Evolutionary conservation across 257 asterid genomes (phyloP).

Genomic region (Apocynum venetum): DNA sequence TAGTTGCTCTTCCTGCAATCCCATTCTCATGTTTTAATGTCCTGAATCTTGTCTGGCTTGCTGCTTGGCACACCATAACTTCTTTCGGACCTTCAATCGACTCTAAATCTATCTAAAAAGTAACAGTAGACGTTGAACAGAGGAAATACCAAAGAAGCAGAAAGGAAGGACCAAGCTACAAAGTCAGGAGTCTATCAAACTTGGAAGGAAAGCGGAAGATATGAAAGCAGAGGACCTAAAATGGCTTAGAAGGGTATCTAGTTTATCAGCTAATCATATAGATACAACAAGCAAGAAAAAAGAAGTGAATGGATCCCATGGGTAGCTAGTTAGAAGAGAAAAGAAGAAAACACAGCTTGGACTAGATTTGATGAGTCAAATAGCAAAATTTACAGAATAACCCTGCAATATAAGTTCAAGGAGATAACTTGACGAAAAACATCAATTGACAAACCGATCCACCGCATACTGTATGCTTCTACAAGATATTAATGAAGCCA

Average conservation of each 20-base stretch:
- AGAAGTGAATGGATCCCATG: constrained; percentile 65
- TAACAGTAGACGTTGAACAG: background rate
- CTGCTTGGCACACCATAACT: constrained; percentile 97
- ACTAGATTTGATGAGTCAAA: constrained; percentile 14
- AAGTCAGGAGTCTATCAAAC: background rate
- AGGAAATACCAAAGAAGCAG: background rate
- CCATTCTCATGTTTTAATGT: constrained; percentile 79
- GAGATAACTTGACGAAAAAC: constrained; percentile 49
- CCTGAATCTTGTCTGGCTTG: constrained; percentile 66
- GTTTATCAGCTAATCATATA: constrained; percentile 33
- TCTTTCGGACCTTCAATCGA: constrained; percentile 37
- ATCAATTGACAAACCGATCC: constrained; percentile 59
- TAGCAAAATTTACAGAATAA: constrained; percentile 52
- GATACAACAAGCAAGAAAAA: constrained; percentile 43
- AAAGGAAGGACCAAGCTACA: background rate
- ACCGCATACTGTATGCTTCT: constrained; percentile 40
- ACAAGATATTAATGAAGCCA: background rate
- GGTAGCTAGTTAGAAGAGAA: constrained; percentile 16
- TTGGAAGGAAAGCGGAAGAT: background rate
- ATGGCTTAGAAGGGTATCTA: background rate
- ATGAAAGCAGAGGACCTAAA: constrained; percentile 10
- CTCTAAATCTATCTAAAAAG: constrained; percentile 22
- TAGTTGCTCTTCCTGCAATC: constrained; percentile 62
- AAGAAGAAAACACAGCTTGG: constrained; percentile 6
- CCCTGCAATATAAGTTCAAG: constrained; percentile 73